A percentile compares a stretch with the other conserved stretches of the same genome.
phyloP scores from a whole-genome alignment of 2,329 filamentous ascomycete genomes.

The Microdochium trichocladiopsis region DNA sequence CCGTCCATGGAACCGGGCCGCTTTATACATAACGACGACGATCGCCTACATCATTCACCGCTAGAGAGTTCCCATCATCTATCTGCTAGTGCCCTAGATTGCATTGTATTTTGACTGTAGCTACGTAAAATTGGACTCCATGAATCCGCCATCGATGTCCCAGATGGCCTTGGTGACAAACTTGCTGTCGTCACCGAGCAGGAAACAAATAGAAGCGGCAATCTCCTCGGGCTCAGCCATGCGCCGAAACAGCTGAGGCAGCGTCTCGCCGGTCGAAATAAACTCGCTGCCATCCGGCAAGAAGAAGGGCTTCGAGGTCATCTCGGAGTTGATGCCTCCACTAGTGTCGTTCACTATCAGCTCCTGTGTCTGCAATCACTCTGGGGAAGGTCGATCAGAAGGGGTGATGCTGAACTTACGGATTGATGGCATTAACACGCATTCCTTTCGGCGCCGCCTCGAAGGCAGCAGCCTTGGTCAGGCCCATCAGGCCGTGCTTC shows the following conservation, averaged over 20 bases:
- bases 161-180: constrained; percentile 15
- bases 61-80: background rate
- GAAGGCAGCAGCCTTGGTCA: constrained; percentile 20
- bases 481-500: constrained; percentile 21
- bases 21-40: too few relatives aligned
- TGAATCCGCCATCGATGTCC: constrained; percentile 20
- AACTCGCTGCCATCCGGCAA: background rate
- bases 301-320: constrained; percentile 3
- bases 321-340: constrained; percentile 4
- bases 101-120: background rate
- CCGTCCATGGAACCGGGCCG: too few relatives aligned
- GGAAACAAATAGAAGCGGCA: constrained; percentile 18
- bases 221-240: constrained; percentile 19
- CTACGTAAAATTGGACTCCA: background rate
- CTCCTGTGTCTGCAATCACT: too few relatives aligned
- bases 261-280: background rate
- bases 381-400: background rate
- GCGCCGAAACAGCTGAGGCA: constrained; percentile 17
- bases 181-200: constrained; percentile 22
- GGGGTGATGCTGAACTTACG: constrained; percentile 11
- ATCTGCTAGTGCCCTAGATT: background rate
- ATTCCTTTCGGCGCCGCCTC: constrained; percentile 12
- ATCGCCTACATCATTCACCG: too few relatives aligned
- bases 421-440: constrained; percentile 18
- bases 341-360: too few relatives aligned